Base-by-base conservation (phyloP, 345 rosid species). In the Turritis glabra region DNA sequence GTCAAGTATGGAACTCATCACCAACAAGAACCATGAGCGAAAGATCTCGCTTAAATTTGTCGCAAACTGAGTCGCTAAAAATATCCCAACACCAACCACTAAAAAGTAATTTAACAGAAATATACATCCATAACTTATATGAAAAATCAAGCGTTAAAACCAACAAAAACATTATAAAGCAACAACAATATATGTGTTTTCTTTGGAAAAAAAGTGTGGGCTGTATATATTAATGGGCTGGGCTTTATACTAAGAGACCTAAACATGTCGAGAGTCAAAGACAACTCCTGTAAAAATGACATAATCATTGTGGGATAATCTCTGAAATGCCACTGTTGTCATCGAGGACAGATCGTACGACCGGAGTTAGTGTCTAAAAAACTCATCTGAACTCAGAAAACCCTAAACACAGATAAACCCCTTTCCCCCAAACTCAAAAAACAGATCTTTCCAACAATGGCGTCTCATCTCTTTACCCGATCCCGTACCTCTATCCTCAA, bases 381-480 rank as follows among this genome's bases (percentile, higher is more conserved):
- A 22, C 64, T 61, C 74, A 50, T 60, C 75, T 76, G 65, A 77
- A 48, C 79, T 77, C 58, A 35, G 79, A 65, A 71, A 71, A 73
- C 77, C 69, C 74, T 71, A 56, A 23, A 48, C 54, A 54, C 65
- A 47, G 63, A 48, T 64, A 71, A 64, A 62, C 66, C 64, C 8
- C 50, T 48, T 44, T 46, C 7, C 23, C 8, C 21, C 46, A 3
- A 56, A 29, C 33, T 23, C 13, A 25, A 67, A 8, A 26, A 11
- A 22, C n/a, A 48, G 54, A 50, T 59, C 52, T 53, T 48, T 50
- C 63, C 81, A 23, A 66, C 84, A 80, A 89, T 89, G 93, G 84
- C 89, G 64, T 77, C 90, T 25, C 90, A 78, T 61, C 77, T 88
- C 71, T 71, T 87, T 5, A 18, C 61, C 15, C 82, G 91, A 43